Evolutionary conservation across 805 yeast genomes (phyloP), one percentile per base, ranked within the genome.

Genomic region (Teunomyces funiuensis): DNA sequence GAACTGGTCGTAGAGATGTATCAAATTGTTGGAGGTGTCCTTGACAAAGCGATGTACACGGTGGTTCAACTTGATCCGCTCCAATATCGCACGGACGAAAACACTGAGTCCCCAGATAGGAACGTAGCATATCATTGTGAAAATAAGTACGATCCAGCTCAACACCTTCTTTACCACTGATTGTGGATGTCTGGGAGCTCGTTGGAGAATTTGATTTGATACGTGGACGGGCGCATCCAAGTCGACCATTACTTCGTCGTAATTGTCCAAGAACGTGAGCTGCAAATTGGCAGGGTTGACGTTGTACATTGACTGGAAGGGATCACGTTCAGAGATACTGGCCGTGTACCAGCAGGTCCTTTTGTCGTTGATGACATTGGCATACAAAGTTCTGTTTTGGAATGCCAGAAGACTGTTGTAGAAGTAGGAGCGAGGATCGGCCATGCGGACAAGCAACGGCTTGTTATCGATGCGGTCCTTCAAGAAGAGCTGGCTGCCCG

Each of bases 321-420:
- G 88, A 51, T 84, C 88, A 27, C 69, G 62, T 19, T 61, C 52
- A 0, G 85, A 77, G 26, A 85, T 85, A 4, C 86, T 86, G 0
- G 95, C 73, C 2, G 95, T 86, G 77, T 85, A 87, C 83, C 87
- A 88, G 11, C 86, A 76, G 3, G 95, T 81, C 50, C 95, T 76
- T 49, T 82, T 82, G 63, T 88, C 96, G 47, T 88, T 85, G 43
- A 82, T 76, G 29, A 85, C 74, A 61, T 88, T 88, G 5, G 93
- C 85, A 55, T 88, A 86, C 33, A 87, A 61, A 5, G 80, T 60
- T 31, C 73, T 71, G 47, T 76, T 58, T 44, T 73, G 63, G 65
- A 88, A 88, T 23, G 45, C 43, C 20, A 66, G 50, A 30, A 88
- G 66, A 1, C 82, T 85, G 47, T 72, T 69, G 56, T 61, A 75